Base-by-base conservation (phyloP, 768 basidiomycete species). In the Suillus cothurnatus region DNA sequence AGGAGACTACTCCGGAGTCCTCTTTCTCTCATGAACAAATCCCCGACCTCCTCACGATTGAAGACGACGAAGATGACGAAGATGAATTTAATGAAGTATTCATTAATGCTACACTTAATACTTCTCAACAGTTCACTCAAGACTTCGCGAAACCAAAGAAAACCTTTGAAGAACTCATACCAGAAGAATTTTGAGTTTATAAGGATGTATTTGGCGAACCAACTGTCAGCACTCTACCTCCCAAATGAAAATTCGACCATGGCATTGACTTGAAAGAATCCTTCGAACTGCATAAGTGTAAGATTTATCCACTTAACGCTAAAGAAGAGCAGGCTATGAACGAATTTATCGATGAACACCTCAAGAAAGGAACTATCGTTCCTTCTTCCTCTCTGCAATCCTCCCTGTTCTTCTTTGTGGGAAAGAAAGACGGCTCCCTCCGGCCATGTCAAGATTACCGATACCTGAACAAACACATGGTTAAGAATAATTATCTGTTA, bases 341-440 rank as follows among this genome's bases (percentile, higher is more conserved):
- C 34, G 15, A 67, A 0, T 67, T 69, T 31, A 15, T 70, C 11
- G 41, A 66, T n/a, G 67, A 68, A 41, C 36, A 66, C 17, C 61
- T 70, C 0, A 32, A 15, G 0, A 64, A 52, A 17, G 65, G 67
- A 0, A 52, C 58, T 2, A 68, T 73, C 17, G 45, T 52, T 1
- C 68, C 63, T 0, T 72, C 71, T 2, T 66, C 70, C 64, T 73
- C 72, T 0, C 73, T 68, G 0, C 62, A 71, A 43, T 67, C 72
- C 0, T 66, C 71, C 0, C 69, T 65, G 0, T 39, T 71, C 62
- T 72, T 72, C 61, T 64, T 58, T 6, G 26, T 64, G 0, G 49
- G 45, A 0, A 62, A 62, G 47, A 62, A 62, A 28, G 61, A 62
- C 12, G 21, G 61, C 0, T 19, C 23, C 7, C 12, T 34, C 8